Evolutionary conservation across 2,329 filamentous ascomycete species (phyloP), one percentile per base, ranked within the genome.

Genomic region (Fusarium globosum): DNA sequence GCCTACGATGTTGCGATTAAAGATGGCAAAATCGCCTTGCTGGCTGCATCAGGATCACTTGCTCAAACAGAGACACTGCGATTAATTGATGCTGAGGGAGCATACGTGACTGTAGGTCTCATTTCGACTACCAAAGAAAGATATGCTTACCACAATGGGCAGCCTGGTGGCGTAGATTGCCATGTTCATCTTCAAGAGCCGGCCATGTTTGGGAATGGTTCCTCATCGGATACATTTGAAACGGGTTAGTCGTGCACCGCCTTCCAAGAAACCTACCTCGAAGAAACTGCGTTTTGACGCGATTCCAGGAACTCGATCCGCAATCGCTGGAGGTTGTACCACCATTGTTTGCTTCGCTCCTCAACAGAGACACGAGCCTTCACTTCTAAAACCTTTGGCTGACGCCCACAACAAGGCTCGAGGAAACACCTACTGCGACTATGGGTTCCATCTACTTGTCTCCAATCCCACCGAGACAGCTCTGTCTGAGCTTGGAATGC

Each of bases 131-230:
- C 18, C 18, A 12, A 3, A 23, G 14, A 6, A 6, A 4, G 11
- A 9, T 6, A 23, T 11, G 48, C 48, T 51, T 21, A 51, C 15
- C 10, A 14, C 7, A 51, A 51, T 51, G 11, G 3, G 13, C 15
- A 51, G 48, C 48, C 48, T 51, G 48, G 48, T 14, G 48, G 48
- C 15, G 30, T 51, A 23, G 48, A 51, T 35, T 51, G 48, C 21
- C 48, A 51, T 51, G 48, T 51, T 23, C 48, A 51, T 20, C 48
- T 51, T 23, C 48, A 51, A 23, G 48, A 51, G n/a, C 48, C 48
- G 18, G 48, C 48, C 30, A 51, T 51, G 48, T 51, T 51, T 35
- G 48, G 48, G 15, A 51, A 51, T 16, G 48, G 48, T 23, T 51
- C 30, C 15, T 51, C 48, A 7, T 51, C 48, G 10, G 48, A 51